Evolutionary conservation across 2,329 filamentous ascomycete species (phyloP), one percentile per base, ranked within the genome.

Genomic region (Hypocrella siamensis): DNA sequence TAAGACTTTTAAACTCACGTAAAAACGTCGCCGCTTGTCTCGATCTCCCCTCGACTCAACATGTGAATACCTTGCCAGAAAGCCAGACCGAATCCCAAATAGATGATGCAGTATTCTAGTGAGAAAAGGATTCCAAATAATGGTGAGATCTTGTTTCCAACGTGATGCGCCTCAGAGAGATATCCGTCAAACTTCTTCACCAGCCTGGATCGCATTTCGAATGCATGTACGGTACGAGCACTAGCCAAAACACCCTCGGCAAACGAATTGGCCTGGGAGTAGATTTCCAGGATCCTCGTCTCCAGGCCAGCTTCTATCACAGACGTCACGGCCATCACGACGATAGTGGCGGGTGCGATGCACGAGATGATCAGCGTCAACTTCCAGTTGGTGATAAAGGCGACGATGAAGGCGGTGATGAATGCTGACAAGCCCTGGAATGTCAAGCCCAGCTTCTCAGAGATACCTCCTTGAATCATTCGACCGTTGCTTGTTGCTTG

Each of bases 21-120:
- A 21, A 62, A 57, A 18, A 62, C 54, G 9, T 48, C 45, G 9
- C 59, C 59, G 5, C 51, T 44, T 6, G 49, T 41, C 1, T 38
- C 25, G 17, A 63, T 54, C 32, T 59, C 53, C 10, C 56, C 56
- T 2, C 42, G 43, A 8, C 47, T 42, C 12, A 53, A 43, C 46
- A 62, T 52, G 18, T 42, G 45, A 22, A 60, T 42, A 7, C 59
- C 60, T 34, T 61, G 58, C 59, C 59, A 63, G 32, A 63, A 63
- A 6, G 56, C 54, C 5, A 63, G 47, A 2, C 51, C 56, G 28
- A 58, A 59, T 8, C 57, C 58, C 2, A 53, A 43, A 25, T 59
- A 61, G 28, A 61, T 54, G 34, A 59, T 49, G 29, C 49, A 51
- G 32, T 58, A 61, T 37, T 58, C 51, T 4, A 39, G 41, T 3